A percentile compares a stretch with the other conserved stretches of the same genome.
Evolutionary conservation across 345 rosid species (phyloP).

Genomic region (Citrus unshiu): DNA sequence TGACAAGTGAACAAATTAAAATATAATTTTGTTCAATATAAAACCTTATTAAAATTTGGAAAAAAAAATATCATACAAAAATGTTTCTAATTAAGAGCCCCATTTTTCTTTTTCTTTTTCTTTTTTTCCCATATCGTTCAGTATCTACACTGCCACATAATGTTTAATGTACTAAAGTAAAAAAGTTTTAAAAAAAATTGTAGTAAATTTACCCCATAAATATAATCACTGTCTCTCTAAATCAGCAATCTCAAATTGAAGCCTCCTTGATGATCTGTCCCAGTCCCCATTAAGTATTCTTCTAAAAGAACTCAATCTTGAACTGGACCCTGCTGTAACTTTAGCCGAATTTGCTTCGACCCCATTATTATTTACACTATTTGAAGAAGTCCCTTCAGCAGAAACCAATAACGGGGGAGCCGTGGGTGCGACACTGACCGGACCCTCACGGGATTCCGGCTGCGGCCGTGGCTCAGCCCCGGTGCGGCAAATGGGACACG

Average conservation of each 20-base stretch:
- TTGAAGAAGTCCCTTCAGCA: conserved; percentile 23
- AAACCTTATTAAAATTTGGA: background rate
- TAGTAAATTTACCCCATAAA: too few species aligned
- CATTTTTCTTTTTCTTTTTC: too few species aligned
- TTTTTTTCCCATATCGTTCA: too few species aligned
- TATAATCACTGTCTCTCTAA: conserved; percentile 37
- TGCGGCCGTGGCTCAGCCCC: conserved; percentile 59
- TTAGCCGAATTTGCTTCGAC: conserved; percentile 15
- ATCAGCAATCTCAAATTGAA: conserved; percentile 30
- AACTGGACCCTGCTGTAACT: conserved; percentile 29
- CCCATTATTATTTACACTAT: background rate
- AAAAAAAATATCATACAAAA: background rate
- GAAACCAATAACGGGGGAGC: conserved; percentile 27
- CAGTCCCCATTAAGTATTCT: conserved; percentile 39
- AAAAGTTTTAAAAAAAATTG: too few species aligned
- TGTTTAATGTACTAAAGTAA: too few species aligned
- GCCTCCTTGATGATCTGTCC: conserved; percentile 46
- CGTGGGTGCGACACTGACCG: conserved; percentile 23
- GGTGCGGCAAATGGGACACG: conserved; percentile 75
- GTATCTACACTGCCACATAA: too few species aligned
- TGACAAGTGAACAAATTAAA: background rate
- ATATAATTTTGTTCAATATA: background rate
- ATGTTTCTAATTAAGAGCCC: too few species aligned
- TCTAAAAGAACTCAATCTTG: conserved; percentile 41
- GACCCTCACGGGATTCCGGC: conserved; percentile 47